Evolutionary conservation across 2,329 filamentous ascomycete genomes (phyloP).

Genomic region (Fusarium azukiicola): DNA sequence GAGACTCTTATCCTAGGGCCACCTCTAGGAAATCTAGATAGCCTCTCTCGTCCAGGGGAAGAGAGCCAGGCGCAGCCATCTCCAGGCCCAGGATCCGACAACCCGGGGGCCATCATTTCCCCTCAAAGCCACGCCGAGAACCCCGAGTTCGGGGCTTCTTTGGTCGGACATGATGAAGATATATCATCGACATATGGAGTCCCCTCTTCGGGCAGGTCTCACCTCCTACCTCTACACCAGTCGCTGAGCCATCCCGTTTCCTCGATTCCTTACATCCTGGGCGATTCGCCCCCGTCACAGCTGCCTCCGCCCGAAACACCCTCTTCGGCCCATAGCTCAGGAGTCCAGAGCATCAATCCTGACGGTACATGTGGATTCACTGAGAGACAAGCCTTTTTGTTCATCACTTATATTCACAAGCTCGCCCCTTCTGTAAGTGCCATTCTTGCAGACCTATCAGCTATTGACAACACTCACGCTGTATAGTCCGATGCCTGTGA

Average conservation of each 20-base stretch:
- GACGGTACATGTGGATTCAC: neutral
- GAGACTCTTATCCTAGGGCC: neutral
- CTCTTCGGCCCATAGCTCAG: neutral
- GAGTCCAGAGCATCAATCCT: conserved; percentile 1
- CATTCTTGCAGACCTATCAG: neutral
- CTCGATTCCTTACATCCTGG: neutral
- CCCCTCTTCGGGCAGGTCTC: neutral
- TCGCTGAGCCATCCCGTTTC: neutral
- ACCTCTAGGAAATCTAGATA: neutral
- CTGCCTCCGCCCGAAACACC: conserved; percentile 10
- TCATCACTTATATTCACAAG: conserved; percentile 14
- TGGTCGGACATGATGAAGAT: neutral
- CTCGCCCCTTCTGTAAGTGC: neutral
- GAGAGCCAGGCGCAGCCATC: neutral
- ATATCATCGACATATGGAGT: neutral
- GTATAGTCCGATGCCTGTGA: conserved; percentile 6
- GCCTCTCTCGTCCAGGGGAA: neutral
- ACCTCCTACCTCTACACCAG: neutral
- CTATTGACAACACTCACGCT: neutral
- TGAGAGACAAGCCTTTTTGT: conserved; percentile 6
- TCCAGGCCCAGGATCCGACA: neutral
- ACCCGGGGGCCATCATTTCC: neutral
- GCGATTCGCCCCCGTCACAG: neutral
- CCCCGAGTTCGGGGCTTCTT: neutral
- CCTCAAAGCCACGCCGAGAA: conserved; percentile 7